phyloP scores from a whole-genome alignment of 352 stramenopile species.

The Albugo candida region DNA sequence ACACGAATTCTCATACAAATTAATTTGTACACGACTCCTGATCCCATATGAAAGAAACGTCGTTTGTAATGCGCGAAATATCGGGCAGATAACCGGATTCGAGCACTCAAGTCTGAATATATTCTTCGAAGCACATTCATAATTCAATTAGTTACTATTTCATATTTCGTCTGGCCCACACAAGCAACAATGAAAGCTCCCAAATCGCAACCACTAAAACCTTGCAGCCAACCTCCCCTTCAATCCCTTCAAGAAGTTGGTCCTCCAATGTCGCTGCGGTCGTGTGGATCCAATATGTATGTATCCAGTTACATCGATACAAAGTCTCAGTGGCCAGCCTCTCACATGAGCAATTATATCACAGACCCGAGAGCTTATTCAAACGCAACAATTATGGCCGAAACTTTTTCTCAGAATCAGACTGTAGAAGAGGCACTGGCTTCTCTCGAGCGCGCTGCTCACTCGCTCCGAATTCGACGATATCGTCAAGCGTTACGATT shows the following conservation, averaged over 20 bases:
- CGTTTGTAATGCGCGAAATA: no score
- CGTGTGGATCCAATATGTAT: conserved; percentile 54
- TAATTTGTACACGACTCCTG: no score
- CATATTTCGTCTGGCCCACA: no score
- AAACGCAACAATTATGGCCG: conserved; percentile 48
- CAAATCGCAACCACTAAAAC: no score
- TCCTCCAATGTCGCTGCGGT: conserved; percentile 44
- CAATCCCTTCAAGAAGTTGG: not conserved
- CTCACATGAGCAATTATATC: conserved; percentile 51
- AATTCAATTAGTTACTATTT: no score
- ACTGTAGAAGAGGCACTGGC: conserved; percentile 60
- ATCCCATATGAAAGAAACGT: no score
- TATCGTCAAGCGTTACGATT: conserved; percentile 67
- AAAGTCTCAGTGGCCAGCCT: conserved; percentile 25
- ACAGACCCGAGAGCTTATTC: conserved; percentile 62
- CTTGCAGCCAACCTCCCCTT: no score
- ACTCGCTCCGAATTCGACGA: conserved; percentile 28
- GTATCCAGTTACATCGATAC: conserved; percentile 59
- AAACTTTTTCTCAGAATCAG: conserved; percentile 50
- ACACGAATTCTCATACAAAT: no score
- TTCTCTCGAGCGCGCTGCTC: conserved; percentile 45
- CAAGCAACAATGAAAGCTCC: no score
- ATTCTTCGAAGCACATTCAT: no score
- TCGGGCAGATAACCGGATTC: no score
- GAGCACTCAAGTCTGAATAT: no score